These are phyloP conservation scores for Populus tomentosa DNA, from an alignment of 441 rosid genomes.

Conservation along the genomic window DNA sequence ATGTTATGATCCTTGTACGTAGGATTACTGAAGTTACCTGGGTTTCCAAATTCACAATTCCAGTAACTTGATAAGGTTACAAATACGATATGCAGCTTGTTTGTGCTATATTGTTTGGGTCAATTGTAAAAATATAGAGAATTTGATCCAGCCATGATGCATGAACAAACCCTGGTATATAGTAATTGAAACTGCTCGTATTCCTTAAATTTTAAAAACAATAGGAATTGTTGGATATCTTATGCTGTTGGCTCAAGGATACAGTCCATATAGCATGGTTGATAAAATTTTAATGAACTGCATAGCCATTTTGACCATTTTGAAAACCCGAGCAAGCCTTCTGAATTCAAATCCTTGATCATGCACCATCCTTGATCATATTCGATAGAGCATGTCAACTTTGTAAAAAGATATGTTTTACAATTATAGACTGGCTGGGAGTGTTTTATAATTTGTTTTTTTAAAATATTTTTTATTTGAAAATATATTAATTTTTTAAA, in stretches of 20 bases:
- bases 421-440: too few species aligned
- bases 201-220: neutral
- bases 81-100: neutral
- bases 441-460: too few species aligned
- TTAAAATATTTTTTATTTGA: too few species aligned
- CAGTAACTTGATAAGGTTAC: neutral
- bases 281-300: neutral
- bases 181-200: neutral
- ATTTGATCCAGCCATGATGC: neutral
- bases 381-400: too few species aligned
- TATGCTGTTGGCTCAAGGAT: neutral
- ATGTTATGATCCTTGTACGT: conserved; percentile 23
- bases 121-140: neutral
- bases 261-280: neutral
- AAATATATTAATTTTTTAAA: too few species aligned
- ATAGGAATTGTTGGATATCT: neutral
- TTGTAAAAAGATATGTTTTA: too few species aligned
- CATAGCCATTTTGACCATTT: too few species aligned
- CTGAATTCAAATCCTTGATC: too few species aligned
- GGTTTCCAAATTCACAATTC: neutral
- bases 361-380: too few species aligned
- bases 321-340: too few species aligned
- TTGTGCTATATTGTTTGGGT: neutral
- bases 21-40: neutral
- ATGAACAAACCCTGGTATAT: neutral